Percentiles rank a stretch among this genome's conserved stretches.
Evolutionary conservation across 352 stramenopile genomes (phyloP).

Genomic region (Globisporangium abappressorium): DNA sequence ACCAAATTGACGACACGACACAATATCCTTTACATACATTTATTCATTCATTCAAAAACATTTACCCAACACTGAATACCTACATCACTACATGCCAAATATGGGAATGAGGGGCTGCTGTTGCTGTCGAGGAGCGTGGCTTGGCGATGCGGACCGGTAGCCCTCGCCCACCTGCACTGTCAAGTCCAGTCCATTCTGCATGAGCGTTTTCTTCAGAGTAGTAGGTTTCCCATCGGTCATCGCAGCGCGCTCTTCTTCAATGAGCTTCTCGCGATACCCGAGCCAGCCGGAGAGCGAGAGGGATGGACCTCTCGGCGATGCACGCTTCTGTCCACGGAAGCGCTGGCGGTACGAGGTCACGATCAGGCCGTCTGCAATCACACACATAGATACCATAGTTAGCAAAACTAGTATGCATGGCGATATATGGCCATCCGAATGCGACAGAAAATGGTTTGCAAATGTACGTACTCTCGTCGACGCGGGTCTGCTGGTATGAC

Average conservation of each 20-base stretch:
- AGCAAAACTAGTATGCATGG: background rate
- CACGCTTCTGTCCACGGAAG: constrained; percentile 4
- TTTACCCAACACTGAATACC: too few species aligned
- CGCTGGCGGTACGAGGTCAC: background rate
- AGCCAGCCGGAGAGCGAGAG: background rate
- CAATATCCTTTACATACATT: too few species aligned
- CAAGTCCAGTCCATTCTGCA: background rate
- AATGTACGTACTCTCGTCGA: constrained; percentile 1
- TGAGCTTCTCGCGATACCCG: constrained; percentile 5
- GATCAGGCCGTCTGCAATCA: background rate
- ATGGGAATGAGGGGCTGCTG: background rate
- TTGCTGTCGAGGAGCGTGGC: background rate
- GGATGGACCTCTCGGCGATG: background rate
- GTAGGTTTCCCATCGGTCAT: constrained; percentile 25
- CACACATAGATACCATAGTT: background rate
- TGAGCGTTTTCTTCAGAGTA: background rate
- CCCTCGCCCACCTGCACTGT: background rate
- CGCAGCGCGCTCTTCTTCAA: constrained; percentile 15
- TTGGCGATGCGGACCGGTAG: background rate
- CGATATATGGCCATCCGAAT: background rate
- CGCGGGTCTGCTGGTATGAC: constrained; percentile 1
- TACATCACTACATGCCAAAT: background rate
- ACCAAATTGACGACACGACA: too few species aligned
- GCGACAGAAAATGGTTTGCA: too few species aligned
- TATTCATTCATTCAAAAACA: too few species aligned